A percentile compares a stretch with the other conserved stretches of the same genome.
Evolutionary conservation across 2,329 filamentous ascomycete species (phyloP).

Genomic region (Claviceps sp.): DNA sequence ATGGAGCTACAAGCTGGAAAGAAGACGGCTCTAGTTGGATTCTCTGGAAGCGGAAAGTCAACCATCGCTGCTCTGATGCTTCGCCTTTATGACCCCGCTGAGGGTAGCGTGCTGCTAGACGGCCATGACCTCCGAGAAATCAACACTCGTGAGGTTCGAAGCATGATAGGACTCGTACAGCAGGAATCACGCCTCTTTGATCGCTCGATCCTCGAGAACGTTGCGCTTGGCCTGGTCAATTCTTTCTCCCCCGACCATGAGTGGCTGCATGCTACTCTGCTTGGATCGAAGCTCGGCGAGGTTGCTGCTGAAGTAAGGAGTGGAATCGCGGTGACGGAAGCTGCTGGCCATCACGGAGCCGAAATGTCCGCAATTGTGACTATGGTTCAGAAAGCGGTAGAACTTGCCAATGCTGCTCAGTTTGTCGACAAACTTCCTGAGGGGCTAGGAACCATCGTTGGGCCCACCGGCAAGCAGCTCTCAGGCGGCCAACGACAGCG

Average conservation of each 20-base stretch:
- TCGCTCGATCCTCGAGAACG: conserved; percentile 38
- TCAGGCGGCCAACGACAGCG: conserved; percentile 53
- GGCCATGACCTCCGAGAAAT: conserved; percentile 34
- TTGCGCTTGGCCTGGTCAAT: conserved; percentile 27
- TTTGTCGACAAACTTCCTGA: not conserved
- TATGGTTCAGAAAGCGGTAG: not conserved
- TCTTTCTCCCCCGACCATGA: conserved; percentile 32
- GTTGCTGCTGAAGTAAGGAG: not conserved
- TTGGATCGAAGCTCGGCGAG: not conserved
- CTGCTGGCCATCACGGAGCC: not conserved
- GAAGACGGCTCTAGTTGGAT: conserved; percentile 56
- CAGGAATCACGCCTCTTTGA: conserved; percentile 51
- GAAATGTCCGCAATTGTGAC: not conserved
- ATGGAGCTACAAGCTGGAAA: conserved; percentile 33
- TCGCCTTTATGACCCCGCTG: conserved; percentile 46
- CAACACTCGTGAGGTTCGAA: conserved; percentile 43
- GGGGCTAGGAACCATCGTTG: conserved; percentile 24
- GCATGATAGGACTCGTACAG: conserved; percentile 44
- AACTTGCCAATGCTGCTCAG: not conserved
- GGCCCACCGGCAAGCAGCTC: conserved; percentile 45
- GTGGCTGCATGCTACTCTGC: conserved; percentile 16
- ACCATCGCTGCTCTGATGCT: conserved; percentile 53
- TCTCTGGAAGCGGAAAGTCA: conserved; percentile 55
- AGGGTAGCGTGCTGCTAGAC: conserved; percentile 25
- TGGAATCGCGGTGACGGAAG: not conserved